A percentile compares a stretch with the other conserved stretches of the same genome.
Evolutionary conservation across 768 basidiomycete species (phyloP).

Genomic region (Floccularia luteovirens): DNA sequence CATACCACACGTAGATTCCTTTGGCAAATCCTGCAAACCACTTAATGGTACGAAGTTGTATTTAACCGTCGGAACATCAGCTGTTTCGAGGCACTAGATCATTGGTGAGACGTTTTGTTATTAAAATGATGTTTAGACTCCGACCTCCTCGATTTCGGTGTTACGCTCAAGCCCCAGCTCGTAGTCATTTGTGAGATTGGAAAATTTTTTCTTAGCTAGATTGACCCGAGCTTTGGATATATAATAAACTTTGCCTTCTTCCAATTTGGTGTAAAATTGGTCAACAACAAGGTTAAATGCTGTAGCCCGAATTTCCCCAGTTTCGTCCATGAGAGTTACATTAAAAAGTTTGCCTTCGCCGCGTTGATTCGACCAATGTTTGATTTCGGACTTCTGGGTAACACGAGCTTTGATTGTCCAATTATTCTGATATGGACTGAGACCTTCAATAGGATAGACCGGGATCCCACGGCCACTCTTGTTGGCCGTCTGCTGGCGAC

Average conservation of each 20-base stretch:
- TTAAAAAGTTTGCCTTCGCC: slow-evolving; percentile 96
- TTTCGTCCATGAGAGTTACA: slow-evolving; percentile 90
- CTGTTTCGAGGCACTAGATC: slow-evolving; percentile 77
- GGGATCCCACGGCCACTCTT: slow-evolving; percentile 22
- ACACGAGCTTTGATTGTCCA: slow-evolving; percentile 98
- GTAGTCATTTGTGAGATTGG: slow-evolving; percentile 85
- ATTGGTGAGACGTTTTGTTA: too few relatives aligned
- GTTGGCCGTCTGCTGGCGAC: slow-evolving; percentile 12
- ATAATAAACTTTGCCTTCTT: slow-evolving; percentile 91
- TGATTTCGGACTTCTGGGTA: slow-evolving; percentile 82
- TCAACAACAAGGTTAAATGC: slow-evolving; percentile 86
- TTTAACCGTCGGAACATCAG: slow-evolving; percentile 71
- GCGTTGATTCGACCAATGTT: slow-evolving; percentile 78
- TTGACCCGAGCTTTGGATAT: slow-evolving; percentile 88
- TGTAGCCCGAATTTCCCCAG: slow-evolving; percentile 86
- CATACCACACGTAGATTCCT: slow-evolving; percentile 82
- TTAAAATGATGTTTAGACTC: too few relatives aligned
- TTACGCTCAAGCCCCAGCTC: slow-evolving; percentile 81
- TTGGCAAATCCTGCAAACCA: slow-evolving; percentile 52
- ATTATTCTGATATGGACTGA: slow-evolving; percentile 96
- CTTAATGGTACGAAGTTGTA: slow-evolving; percentile 74
- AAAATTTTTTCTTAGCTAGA: slow-evolving; percentile 96
- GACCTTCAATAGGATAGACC: slow-evolving; percentile 80
- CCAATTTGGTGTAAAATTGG: slow-evolving; percentile 72
- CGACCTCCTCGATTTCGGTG: slow-evolving; percentile 81